Evolutionary conservation across 1,139 yeast genomes (phyloP).

Genomic region (Casaregolazyma suthepensis): DNA sequence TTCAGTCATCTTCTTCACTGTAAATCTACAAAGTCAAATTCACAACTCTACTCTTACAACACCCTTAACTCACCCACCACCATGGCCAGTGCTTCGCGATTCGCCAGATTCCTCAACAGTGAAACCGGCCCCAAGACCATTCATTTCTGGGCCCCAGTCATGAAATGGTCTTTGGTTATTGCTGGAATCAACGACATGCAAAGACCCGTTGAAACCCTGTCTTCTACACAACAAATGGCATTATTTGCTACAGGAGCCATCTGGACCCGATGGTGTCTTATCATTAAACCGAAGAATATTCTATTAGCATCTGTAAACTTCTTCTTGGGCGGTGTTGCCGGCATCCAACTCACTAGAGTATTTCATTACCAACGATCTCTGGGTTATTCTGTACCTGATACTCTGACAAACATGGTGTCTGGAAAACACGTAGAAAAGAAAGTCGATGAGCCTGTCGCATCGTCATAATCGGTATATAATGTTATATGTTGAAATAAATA

Average conservation of each 20-base stretch:
- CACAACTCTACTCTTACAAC: background rate
- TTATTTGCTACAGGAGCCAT: slow-evolving; percentile 86
- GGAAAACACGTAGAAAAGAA: slow-evolving; percentile 33
- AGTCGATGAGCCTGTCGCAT: background rate
- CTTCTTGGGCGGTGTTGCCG: slow-evolving; percentile 87
- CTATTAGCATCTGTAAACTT: slow-evolving; percentile 90
- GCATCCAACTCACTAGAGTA: slow-evolving; percentile 72
- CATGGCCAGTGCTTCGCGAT: slow-evolving; percentile 30
- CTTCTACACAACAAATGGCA: slow-evolving; percentile 90
- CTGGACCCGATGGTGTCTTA: slow-evolving; percentile 98
- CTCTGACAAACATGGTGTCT: slow-evolving; percentile 50
- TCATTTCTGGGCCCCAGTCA: slow-evolving; percentile 81
- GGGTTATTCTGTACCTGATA: slow-evolving; percentile 49
- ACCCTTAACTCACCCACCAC: background rate
- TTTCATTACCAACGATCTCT: slow-evolving; percentile 49
- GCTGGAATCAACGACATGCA: slow-evolving; percentile 84
- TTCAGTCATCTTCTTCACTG: background rate
- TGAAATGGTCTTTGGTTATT: slow-evolving; percentile 79
- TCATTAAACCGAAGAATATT: slow-evolving; percentile 81
- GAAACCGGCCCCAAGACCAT: slow-evolving; percentile 95
- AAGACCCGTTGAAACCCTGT: slow-evolving; percentile 86
- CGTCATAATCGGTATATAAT: background rate
- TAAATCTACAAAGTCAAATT: too few relatives aligned
- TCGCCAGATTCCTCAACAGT: slow-evolving; percentile 66
- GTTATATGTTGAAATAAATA: background rate